Conservation (phyloP, 176 grass and related monocot genomes). For the Oropetium thomaeum region DNA sequence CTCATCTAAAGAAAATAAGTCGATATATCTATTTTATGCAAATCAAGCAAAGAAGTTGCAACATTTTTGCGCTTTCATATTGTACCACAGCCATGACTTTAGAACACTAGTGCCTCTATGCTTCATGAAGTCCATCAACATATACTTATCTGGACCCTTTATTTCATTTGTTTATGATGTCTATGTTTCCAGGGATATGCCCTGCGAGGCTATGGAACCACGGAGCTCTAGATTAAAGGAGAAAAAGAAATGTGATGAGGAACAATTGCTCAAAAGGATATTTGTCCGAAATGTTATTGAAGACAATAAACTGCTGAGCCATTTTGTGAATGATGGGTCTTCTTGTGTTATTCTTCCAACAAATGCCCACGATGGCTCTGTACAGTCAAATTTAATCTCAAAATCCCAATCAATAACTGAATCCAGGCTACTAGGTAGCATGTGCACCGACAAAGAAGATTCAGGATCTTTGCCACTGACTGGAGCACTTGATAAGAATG, state of each 20-base stretch:
- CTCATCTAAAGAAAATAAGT: background rate
- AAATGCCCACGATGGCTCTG: conserved; percentile 43
- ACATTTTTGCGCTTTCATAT: background rate
- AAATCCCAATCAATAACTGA: conserved; percentile 46
- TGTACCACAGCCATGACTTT: conserved; percentile 4
- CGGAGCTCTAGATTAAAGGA: conserved; percentile 91
- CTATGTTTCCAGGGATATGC: conserved; percentile 54
- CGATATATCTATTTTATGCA: too few species aligned
- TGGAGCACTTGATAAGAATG: conserved; percentile 30
- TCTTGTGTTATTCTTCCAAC: conserved; percentile 79
- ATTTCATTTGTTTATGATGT: conserved; percentile 33
- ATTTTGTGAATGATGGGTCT: conserved; percentile 54
- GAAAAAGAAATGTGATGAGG: conserved; percentile 84
- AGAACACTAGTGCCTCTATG: conserved; percentile 1
- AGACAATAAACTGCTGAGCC: conserved; percentile 69
- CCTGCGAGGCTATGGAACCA: conserved; percentile 58
- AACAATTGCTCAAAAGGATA: conserved; percentile 72
- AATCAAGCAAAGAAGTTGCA: conserved; percentile 3
- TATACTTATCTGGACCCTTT: conserved; percentile 1
- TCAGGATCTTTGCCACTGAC: conserved; percentile 30
- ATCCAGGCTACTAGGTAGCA: conserved; percentile 40
- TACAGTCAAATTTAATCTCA: conserved; percentile 43
- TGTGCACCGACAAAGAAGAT: conserved; percentile 40
- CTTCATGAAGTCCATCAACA: background rate
- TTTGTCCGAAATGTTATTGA: conserved; percentile 85